Evolutionary conservation across 306 rosid genomes (phyloP).

Genomic region (Calophaca sinica): DNA sequence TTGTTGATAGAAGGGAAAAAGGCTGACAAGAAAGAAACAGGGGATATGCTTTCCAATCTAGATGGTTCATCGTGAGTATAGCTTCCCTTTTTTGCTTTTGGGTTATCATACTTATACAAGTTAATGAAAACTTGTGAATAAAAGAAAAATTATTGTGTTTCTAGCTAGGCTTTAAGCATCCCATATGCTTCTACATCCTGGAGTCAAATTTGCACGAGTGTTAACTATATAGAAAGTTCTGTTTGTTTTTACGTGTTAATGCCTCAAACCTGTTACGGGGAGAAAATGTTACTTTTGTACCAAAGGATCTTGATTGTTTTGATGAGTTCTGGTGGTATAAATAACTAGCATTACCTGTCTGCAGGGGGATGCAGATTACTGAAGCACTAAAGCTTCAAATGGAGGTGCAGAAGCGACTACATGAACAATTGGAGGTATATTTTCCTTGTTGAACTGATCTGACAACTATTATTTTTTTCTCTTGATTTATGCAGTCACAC

Average conservation of each 20-base stretch:
- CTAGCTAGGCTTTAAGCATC: conserved; percentile 15
- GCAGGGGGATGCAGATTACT: conserved; percentile 95
- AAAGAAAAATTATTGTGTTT: not conserved
- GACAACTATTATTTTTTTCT: conserved; percentile 27
- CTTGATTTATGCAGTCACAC: conserved; percentile 2
- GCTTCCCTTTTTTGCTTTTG: conserved; percentile 20
- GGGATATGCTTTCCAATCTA: conserved; percentile 76
- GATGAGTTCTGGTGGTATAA: conserved; percentile 27
- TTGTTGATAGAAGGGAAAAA: conserved; percentile 78
- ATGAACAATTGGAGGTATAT: conserved; percentile 95
- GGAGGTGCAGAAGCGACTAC: conserved; percentile 99
- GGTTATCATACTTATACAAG: conserved; percentile 36
- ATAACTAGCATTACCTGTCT: conserved; percentile 32
- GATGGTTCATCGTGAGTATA: conserved; percentile 95
- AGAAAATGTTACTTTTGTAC: conserved; percentile 6
- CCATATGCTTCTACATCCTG: conserved; percentile 8
- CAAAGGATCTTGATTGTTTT: conserved; percentile 28
- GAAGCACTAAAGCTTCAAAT: conserved; percentile 98
- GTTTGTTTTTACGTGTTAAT: conserved; percentile 1
- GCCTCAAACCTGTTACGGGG: not conserved
- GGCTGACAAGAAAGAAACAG: conserved; percentile 88
- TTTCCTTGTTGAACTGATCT: conserved; percentile 40
- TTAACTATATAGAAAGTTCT: not conserved
- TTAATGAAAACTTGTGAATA: conserved; percentile 34
- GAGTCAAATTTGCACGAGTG: not conserved